Conservation (phyloP, 2,329 filamentous ascomycete species). For the Celoporthe dispersa region DNA sequence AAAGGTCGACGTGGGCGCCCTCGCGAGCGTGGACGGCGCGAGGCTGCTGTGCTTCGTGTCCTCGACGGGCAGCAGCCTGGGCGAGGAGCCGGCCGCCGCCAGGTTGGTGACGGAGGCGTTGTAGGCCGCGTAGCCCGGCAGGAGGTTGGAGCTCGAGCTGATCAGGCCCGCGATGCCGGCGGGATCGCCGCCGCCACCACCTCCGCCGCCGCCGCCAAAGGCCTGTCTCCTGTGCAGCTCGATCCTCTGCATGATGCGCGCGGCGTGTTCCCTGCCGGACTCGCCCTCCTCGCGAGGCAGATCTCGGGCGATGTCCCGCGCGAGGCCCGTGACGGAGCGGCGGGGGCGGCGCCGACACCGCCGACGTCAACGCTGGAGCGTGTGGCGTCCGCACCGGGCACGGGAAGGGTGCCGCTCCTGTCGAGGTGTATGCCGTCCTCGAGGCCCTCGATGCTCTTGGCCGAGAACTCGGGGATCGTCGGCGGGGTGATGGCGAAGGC, state of each 20-base stretch:
- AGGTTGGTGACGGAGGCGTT: constrained; percentile 33
- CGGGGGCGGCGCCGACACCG: constrained; percentile 47
- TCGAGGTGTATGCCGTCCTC: constrained; percentile 52
- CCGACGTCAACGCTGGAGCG: constrained; percentile 75
- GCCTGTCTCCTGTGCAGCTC: constrained; percentile 84
- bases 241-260: constrained; percentile 89
- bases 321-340: constrained; percentile 60
- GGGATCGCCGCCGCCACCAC: constrained; percentile 50
- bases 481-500: constrained; percentile 94
- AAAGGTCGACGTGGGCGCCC: constrained; percentile 80
- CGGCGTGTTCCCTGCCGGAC: constrained; percentile 77
- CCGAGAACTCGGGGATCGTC: constrained; percentile 86
- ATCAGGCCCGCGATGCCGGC: constrained; percentile 86
- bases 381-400: constrained; percentile 65
- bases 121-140: constrained; percentile 62
- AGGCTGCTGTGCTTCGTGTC: constrained; percentile 65
- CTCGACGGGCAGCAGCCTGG: constrained; percentile 43
- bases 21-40: constrained; percentile 81
- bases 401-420: constrained; percentile 65
- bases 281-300: constrained; percentile 69
- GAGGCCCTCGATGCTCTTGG: constrained; percentile 61
- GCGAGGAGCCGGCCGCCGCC: constrained; percentile 40
- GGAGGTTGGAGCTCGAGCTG: constrained; percentile 78
- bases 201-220: constrained; percentile 52
- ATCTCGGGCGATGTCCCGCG: constrained; percentile 52